Percentiles rank a stretch among this genome's conserved stretches.
These are phyloP conservation scores for Metroxylon sagu DNA, from an alignment of 176 grass and related monocot genomes.

Conservation along the genomic window DNA sequence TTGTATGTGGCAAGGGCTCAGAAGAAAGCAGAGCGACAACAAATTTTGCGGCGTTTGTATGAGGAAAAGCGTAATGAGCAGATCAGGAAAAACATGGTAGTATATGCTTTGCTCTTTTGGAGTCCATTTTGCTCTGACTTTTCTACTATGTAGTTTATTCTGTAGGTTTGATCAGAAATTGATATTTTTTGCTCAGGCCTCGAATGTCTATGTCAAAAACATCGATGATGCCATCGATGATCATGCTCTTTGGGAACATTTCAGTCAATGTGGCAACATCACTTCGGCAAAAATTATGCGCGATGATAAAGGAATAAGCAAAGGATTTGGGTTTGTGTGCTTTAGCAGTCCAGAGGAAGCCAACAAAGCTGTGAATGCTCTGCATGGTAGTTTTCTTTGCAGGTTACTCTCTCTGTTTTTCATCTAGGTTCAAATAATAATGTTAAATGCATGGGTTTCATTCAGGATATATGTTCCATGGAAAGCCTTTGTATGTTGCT, in stretches of 20 bases:
- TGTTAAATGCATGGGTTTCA: conserved; percentile 6
- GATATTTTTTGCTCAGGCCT: conserved; percentile 29
- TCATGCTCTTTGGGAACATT: conserved; percentile 37
- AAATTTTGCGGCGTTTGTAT: conserved; percentile 47
- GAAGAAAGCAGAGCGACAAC: conserved; percentile 70
- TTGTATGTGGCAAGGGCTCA: conserved; percentile 75
- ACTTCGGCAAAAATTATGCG: conserved; percentile 80
- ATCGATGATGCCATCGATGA: conserved; percentile 61
- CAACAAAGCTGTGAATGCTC: conserved; percentile 40
- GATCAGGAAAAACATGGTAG: conserved; percentile 65
- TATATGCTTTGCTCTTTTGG: not conserved
- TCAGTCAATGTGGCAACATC: conserved; percentile 67
- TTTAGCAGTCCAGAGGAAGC: conserved; percentile 71
- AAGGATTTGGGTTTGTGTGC: conserved; percentile 89
- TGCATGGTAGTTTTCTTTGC: conserved; percentile 45
- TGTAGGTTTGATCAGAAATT: not conserved
- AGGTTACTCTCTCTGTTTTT: not conserved
- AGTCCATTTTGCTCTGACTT: not conserved
- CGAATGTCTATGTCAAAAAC: conserved; percentile 90
- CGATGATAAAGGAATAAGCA: conserved; percentile 68
- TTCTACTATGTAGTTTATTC: not conserved
- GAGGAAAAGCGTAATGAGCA: conserved; percentile 69
- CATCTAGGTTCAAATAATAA: not conserved
- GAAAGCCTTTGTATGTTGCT: not conserved
- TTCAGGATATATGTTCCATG: not conserved